These are phyloP conservation scores for Neonectria faginata DNA, from an alignment of 2,329 filamentous ascomycete genomes.

Conservation along the genomic window DNA sequence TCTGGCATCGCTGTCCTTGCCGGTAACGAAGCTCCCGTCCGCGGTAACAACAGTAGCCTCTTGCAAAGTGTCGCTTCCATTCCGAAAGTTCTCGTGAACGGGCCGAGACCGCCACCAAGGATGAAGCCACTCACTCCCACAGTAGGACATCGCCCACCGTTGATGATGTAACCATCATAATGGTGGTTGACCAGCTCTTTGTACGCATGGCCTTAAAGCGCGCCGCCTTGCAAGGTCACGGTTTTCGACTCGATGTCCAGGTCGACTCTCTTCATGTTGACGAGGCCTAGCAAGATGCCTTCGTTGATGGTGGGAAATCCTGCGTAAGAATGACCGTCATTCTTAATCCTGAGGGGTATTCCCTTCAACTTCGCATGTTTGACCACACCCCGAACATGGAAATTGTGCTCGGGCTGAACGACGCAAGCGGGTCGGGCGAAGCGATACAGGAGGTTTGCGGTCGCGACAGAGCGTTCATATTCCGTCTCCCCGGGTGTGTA, in stretches of 20 bases:
- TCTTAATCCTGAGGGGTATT: slow-evolving; percentile 45
- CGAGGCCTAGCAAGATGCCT: slow-evolving; percentile 48
- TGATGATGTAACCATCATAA: slow-evolving; percentile 36
- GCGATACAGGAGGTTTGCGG: slow-evolving; percentile 34
- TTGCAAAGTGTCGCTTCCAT: slow-evolving; percentile 25
- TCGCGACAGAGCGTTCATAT: slow-evolving; percentile 33
- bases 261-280: slow-evolving; percentile 44
- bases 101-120: slow-evolving; percentile 51
- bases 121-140: slow-evolving; percentile 55
- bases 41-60: slow-evolving; percentile 23
- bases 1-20: slow-evolving; percentile 28
- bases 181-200: slow-evolving; percentile 25
- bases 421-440: slow-evolving; percentile 32
- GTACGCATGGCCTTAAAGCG: slow-evolving; percentile 50
- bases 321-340: slow-evolving; percentile 48
- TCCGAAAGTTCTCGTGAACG: slow-evolving; percentile 47
- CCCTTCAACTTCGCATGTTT: slow-evolving; percentile 8
- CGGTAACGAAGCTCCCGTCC: not conserved
- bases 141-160: slow-evolving; percentile 50
- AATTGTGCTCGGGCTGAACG: slow-evolving; percentile 28
- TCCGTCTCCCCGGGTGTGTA: not conserved
- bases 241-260: slow-evolving; percentile 36
- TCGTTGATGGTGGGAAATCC: slow-evolving; percentile 46
- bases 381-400: slow-evolving; percentile 22
- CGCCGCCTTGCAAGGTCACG: slow-evolving; percentile 45